Percentiles rank a stretch among this genome's conserved stretches.
Evolutionary conservation across 371 early-diverging fungal species (phyloP).

Genomic region (Dichotomocladium elegans): DNA sequence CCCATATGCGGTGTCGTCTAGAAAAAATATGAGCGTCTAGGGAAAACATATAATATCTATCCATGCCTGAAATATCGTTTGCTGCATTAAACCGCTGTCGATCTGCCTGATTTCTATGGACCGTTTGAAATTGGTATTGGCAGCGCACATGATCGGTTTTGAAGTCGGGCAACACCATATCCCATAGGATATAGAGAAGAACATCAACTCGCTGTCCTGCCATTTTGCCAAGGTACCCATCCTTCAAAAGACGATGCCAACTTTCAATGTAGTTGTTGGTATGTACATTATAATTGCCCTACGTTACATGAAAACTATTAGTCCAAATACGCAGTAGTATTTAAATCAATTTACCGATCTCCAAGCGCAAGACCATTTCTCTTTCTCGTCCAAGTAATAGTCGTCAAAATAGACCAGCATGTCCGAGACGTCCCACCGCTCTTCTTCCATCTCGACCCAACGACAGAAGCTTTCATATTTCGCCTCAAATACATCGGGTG

Average conservation of each 20-base stretch:
- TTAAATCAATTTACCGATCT: not conserved
- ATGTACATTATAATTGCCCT: no score
- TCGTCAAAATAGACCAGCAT: conserved; percentile 1
- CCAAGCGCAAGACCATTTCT: conserved; percentile 1
- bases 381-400: conserved; percentile 1
- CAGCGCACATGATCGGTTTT: not conserved
- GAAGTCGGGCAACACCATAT: not conserved
- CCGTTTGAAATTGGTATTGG: no score
- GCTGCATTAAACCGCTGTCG: not conserved
- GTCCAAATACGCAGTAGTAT: no score
- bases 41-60: no score
- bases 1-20: no score
- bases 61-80: not conserved
- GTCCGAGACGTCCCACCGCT: not conserved
- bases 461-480: not conserved
- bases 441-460: not conserved
- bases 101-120: not conserved
- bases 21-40: no score
- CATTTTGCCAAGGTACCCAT: no score
- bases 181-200: not conserved
- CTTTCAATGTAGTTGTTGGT: conserved; percentile 9
- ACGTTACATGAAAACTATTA: no score
- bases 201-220: not conserved
- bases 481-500: not conserved
- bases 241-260: conserved; percentile 6